Evolutionary conservation across 2,329 filamentous ascomycete species (phyloP), one percentile per base, ranked within the genome.

Genomic region (Apiospora sp.): DNA sequence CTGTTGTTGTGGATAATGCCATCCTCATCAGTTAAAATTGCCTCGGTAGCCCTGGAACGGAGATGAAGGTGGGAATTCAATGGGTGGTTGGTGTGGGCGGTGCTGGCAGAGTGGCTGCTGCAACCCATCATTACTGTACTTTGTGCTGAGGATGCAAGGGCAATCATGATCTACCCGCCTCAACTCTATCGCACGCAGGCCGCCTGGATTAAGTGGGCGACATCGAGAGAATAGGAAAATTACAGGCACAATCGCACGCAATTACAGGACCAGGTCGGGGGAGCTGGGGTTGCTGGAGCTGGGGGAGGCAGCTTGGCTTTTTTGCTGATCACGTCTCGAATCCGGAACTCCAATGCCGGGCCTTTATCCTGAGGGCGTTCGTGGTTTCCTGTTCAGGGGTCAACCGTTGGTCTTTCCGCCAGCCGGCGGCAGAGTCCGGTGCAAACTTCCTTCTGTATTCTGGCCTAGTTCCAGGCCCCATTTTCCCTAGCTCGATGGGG

Each of bases 131-230:
- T 16, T 61, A 37, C 34, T 37, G 6, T 61, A 37, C 34, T 37
- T 30, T 37, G 30, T 37, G 30, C 34, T 64, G 22, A 64, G 30
- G 58, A 64, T 64, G 58, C 58, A 64, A 64, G 34, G 58, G 58
- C 58, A 64, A 64, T 64, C 58, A 64, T 64, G 58, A 64, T 64
- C 58, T 64, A 64, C 58, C 58, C 58, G 58, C 58, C 58, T 64
- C 34, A 64, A 64, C 58, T 64, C 58, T 64, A 64, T 64, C 58
- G 58, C n/a, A n/a, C 10, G 58, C 58, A 64, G n/a, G 58, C 30
- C 58, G 34, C 58, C 54, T 61, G 54, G 10, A 61, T 61, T 61
- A 61, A 61, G 54, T 61, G 54, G 54, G 54, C 16, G 54, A 34
- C 19, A 22, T 19, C 34, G 54, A 37, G 19, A 34, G 54, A 61